Evolutionary conservation across 441 rosid genomes (phyloP).

Genomic region (Cnidoscolus chayamansa): DNA sequence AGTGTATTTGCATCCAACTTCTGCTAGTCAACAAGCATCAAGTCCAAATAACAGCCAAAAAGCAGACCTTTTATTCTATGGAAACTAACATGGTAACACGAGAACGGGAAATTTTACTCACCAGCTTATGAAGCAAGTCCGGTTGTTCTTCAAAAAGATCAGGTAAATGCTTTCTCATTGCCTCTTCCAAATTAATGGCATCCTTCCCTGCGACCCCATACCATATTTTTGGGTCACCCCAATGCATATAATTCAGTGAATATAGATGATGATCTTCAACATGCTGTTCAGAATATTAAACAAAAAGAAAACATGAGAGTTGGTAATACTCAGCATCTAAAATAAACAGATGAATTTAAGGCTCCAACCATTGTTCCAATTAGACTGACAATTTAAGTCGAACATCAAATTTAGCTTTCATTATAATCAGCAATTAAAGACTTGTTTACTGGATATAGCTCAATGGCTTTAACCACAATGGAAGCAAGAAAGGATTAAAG

Average conservation of each 20-base stretch:
- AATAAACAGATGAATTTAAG: constrained; percentile 2
- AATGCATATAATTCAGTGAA: constrained; percentile 95
- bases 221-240: constrained; percentile 98
- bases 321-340: constrained; percentile 24
- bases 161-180: constrained; percentile 91
- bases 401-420: neutral
- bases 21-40: neutral
- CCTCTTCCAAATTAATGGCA: constrained; percentile 78
- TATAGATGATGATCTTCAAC: constrained; percentile 99
- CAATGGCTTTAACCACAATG: neutral
- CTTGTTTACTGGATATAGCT: neutral
- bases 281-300: constrained; percentile 54
- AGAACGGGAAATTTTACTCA: constrained; percentile 37
- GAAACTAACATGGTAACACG: neutral
- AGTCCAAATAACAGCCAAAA: neutral
- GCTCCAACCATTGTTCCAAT: neutral
- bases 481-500: neutral
- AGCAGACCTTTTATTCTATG: constrained; percentile 2
- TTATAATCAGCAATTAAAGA: neutral
- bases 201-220: constrained; percentile 85
- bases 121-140: constrained; percentile 97
- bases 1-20: neutral
- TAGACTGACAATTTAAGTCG: neutral
- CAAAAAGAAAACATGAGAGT: constrained; percentile 17
- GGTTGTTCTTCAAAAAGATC: constrained; percentile 99